Conservation (phyloP, 768 basidiomycete species). For the Suillus brevipes region DNA sequence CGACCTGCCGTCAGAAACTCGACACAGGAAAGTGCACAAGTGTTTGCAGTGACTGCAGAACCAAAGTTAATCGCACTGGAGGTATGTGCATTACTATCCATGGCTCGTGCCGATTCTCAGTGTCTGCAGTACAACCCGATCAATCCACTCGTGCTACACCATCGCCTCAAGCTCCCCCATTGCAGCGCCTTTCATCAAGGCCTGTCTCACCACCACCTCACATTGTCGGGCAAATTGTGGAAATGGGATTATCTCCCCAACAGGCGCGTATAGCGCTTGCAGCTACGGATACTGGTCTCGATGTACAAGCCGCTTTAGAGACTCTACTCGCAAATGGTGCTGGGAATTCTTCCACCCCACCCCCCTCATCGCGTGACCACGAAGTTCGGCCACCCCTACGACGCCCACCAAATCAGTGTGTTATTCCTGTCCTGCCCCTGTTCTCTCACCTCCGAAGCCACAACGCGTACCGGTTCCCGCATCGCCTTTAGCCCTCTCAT, state of each 20-base stretch:
- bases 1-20: slow-evolving; percentile 51
- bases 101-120: slow-evolving; percentile 14
- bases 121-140: slow-evolving; percentile 48
- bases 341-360: slow-evolving; percentile 6
- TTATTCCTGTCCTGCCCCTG: slow-evolving; percentile 7
- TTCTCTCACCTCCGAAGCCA: slow-evolving; percentile 24
- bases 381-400: slow-evolving; percentile 8
- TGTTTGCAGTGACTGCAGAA: slow-evolving; percentile 41
- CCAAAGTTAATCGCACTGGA: slow-evolving; percentile 47
- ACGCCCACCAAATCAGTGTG: slow-evolving; percentile 22
- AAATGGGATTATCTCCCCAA: slow-evolving; percentile 89
- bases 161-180: slow-evolving; percentile 6
- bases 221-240: slow-evolving; percentile 85
- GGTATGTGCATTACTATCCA: slow-evolving; percentile 33
- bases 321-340: slow-evolving; percentile 46
- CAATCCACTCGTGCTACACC: slow-evolving; percentile 17
- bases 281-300: slow-evolving; percentile 63
- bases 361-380: not conserved
- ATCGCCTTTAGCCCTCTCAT: slow-evolving; percentile 47
- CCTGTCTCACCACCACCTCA: slow-evolving; percentile 77
- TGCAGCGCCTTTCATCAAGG: slow-evolving; percentile 13
- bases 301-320: slow-evolving; percentile 82
- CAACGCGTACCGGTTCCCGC: slow-evolving; percentile 45
- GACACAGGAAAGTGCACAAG: slow-evolving; percentile 34
- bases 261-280: slow-evolving; percentile 77